Percentiles rank a stretch among this genome's conserved stretches.
phyloP scores from a whole-genome alignment of 495 filamentous ascomycete genomes.

The Xylaria nigripes region DNA sequence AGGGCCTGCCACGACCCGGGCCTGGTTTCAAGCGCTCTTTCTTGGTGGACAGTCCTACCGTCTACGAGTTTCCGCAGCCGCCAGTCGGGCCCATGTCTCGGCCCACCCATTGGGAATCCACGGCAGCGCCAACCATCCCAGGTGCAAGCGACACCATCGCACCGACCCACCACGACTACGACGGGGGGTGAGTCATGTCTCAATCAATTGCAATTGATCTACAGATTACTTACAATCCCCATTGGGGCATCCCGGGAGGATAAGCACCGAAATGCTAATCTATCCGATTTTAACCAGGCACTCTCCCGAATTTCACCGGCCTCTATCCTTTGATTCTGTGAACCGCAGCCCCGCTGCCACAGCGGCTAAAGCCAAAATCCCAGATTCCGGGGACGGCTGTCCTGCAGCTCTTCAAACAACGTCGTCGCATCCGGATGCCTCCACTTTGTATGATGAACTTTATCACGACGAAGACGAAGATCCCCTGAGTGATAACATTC shows the following conservation, averaged over 20 bases:
- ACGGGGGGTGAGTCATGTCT: constrained; percentile 23
- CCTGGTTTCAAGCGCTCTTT: constrained; percentile 41
- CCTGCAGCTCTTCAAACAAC: constrained; percentile 33
- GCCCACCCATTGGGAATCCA: constrained; percentile 13
- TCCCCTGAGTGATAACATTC: constrained; percentile 27
- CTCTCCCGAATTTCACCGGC: constrained; percentile 15
- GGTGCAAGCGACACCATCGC: constrained; percentile 3
- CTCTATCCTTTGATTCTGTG: constrained; percentile 12
- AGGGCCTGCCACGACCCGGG: constrained; percentile 36
- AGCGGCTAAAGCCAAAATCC: constrained; percentile 28
- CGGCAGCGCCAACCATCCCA: constrained; percentile 6
- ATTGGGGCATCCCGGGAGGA: background rate
- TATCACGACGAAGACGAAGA: constrained; percentile 32
- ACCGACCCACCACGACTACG: constrained; percentile 9
- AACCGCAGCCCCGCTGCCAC: constrained; percentile 16
- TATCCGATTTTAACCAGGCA: constrained; percentile 22
- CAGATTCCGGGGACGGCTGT: constrained; percentile 28
- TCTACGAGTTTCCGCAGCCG: constrained; percentile 45
- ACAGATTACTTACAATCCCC: constrained; percentile 19
- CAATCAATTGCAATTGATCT: constrained; percentile 12
- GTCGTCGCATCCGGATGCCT: constrained; percentile 19
- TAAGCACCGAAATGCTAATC: constrained; percentile 15
- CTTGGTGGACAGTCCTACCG: constrained; percentile 48
- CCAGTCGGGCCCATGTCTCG: constrained; percentile 8
- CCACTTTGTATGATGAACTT: constrained; percentile 26